Base-by-base conservation (phyloP, 306 rosid species). In the Dryas alaskensis region DNA sequence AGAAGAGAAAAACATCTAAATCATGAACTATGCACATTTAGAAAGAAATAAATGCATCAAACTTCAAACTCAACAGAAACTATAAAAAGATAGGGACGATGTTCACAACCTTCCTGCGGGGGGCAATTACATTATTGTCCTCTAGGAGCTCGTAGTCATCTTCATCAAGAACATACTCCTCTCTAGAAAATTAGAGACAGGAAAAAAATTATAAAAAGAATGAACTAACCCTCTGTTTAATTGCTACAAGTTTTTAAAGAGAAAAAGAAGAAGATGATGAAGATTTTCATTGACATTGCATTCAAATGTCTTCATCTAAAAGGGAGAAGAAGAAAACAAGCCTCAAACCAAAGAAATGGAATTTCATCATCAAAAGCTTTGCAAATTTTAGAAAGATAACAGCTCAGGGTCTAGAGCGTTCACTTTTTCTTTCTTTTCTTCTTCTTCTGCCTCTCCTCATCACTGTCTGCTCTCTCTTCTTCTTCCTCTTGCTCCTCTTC, bases 351-450 rank as follows among this genome's bases (percentile, higher is more conserved):
- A 13, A 27, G 8, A 47, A 65, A 66, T 65, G n/a, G n/a, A 52
- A 10, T 61, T 61, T 45, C 47, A 13, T 4, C 17, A 39, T 12
- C 10, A 16, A 48, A 67, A 37, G 43, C 47, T 45, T 68, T 42
- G 9, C 25, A 25, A 13, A 11, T 51, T 27, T n/a, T 8, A 17
- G 25, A 67, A 4, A 40, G 40, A 6, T 43, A 37, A 55, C 59
- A 80, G 55, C 50, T 61, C 5, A 44, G 62, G 48, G 73, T 37
- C 42, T 3, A 73, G 53, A 76, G 53, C 16, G 65, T 19, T 72
- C 66, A 94, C 98, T 90, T 94, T 79, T 92, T 94, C 89, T 94
- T 94, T 89, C 92, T 82, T 82, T 90, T 94, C 80, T 88, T 94
- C 92, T 88, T 94, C 92, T 70, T 94, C 81, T 89, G 99, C 54